Evolutionary conservation across 2,329 filamentous ascomycete species (phyloP), one percentile per base, ranked within the genome.

Genomic region (Cladosporium austrohemisphaericum): DNA sequence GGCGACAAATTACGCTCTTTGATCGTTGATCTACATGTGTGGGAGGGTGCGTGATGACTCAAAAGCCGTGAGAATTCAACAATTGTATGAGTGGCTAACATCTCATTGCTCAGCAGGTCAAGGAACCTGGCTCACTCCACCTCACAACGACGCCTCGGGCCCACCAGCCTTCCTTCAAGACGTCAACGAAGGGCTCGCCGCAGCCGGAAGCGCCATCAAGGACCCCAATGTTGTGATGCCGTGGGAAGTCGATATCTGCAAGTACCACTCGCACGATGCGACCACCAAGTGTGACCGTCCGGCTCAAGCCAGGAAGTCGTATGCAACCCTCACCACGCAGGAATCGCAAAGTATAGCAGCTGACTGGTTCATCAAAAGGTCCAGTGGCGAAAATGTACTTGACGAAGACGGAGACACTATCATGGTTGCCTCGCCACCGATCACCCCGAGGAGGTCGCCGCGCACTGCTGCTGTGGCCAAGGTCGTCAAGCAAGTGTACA

Each of bases 21-120:
- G 23, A 51, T 57, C 22, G 52, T 60, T 5, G 58, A 60, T 28
- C 29, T 57, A n/a, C 58, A 60, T 31, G 50, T 60, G 9, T 60
- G 58, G 57, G 48, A 35, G n/a, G 44, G 33, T 47, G 23, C 25
- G 23, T 22, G 9, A 8, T 8, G 28, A 9, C 28, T 31, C 28
- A 31, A 8, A 31, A 8, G 8, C 28, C 9, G 28, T 38, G 18
- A 11, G 9, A 7, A 2, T 11, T n/a, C n/a, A 4, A 19, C n/a
- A 11, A 19, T 18, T 10, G 19, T 5, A 18, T 37, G 11, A 37
- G 4, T 13, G 4, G 14, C 18, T 40, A 6, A 23, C 25, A 14
- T 26, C 11, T 19, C 6, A 16, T n/a, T n/a, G n/a, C n/a, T n/a
- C n/a, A n/a, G n/a, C 26, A 41, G 11, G 23, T 22, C 26, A 29